Base-by-base conservation (phyloP, 2,329 filamentous ascomycete genomes). In the Cladosporium sp. region DNA sequence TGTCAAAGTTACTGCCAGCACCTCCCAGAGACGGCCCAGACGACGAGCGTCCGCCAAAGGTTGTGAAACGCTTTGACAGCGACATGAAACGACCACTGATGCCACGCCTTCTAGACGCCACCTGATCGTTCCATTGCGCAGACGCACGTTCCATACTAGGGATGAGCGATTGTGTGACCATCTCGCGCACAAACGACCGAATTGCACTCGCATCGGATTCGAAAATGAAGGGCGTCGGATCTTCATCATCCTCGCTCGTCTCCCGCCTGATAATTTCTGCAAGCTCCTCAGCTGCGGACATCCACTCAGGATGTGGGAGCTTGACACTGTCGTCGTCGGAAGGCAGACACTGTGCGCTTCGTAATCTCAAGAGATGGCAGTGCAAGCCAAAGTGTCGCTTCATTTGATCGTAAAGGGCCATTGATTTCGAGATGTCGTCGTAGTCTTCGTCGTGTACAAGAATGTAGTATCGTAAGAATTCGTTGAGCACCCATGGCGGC, bases 371-470 rank as follows among this genome's bases (percentile, higher is more conserved):
- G 12, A 99, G 83, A 78, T 99, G 95, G 75, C 95, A 99, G 78
- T 99, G 93, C 57, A 98, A 82, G 1, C 95, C 95, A 69, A 99
- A 92, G 79, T 97, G 92, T n/a, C 95, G 88, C 79, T 98, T 99
- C 96, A 99, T 99, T 78, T 97, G 92, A 72, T 99, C 95, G 78
- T 97, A 99, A 31, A 98, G 83, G 21, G 88, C 87, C 78, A 94
- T 94, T 14, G 93, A 96, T 78, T 93, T 91, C 44, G 88, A 87
- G 67, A 98, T 96, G 75, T 99, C 93, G 74, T 97, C 94, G 67
- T 88, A 88, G 75, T 99, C 95, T 79, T 99, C 96, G 72, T 99
- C 95, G 73, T 99, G 95, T 21, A 99, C 90, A 50, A 99, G 83
- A 18, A 99, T 91, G 78, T 99, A 99, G 78, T 99, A 99, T 69